Percentiles rank a stretch among this genome's conserved stretches.
These are phyloP conservation scores for Syzygium jambos DNA, from an alignment of 345 rosid genomes.

Conservation along the genomic window DNA sequence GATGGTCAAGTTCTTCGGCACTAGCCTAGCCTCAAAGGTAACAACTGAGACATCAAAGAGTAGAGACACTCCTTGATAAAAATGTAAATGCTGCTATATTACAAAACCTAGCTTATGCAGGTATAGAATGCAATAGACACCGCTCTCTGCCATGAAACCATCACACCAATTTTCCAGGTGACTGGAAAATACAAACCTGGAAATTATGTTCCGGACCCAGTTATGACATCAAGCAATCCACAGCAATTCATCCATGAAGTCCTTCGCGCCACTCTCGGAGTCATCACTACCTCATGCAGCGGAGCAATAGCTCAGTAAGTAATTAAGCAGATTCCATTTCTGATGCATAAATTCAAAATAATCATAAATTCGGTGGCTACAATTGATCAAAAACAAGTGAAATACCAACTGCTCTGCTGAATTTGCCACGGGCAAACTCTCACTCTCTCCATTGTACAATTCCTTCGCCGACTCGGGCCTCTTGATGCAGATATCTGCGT, in stretches of 20 bases:
- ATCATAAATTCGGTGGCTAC: too few relatives aligned
- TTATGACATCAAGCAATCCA: conserved; percentile 56
- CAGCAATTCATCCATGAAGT: conserved; percentile 62
- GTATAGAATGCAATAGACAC: too few relatives aligned
- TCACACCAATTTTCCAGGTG: neutral
- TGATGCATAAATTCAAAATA: neutral
- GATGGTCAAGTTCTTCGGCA: neutral
- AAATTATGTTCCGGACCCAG: conserved; percentile 43
- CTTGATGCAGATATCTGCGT: too few relatives aligned
- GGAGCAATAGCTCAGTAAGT: neutral
- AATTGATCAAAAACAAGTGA: too few relatives aligned
- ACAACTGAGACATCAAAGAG: neutral
- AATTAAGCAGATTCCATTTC: neutral
- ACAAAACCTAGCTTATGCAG: neutral
- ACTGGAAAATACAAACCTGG: neutral
- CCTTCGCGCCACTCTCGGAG: conserved; percentile 33
- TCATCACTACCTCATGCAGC: neutral
- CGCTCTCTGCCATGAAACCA: too few relatives aligned
- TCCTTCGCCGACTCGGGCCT: neutral
- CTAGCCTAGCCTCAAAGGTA: neutral
- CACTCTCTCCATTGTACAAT: neutral
- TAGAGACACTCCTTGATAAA: neutral
- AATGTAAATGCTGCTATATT: neutral
- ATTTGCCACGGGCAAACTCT: neutral
- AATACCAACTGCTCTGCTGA: neutral